Base-by-base conservation (phyloP, 257 asterid species). In the Solanum peruvianum region DNA sequence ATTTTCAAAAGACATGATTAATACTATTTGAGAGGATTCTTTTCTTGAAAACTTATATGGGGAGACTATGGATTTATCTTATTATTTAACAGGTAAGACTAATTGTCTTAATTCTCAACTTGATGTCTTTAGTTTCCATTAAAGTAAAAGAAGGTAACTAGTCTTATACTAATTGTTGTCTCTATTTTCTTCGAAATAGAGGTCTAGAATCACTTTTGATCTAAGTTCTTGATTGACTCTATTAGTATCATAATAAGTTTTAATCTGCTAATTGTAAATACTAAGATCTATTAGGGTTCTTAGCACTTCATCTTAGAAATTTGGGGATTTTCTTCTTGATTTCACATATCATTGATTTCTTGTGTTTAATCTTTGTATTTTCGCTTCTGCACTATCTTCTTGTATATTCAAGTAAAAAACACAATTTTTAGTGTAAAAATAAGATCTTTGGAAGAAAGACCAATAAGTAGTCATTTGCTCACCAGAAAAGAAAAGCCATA, bases 401-500 rank as follows among this genome's bases (percentile, higher is more conserved):
- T 60, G 69, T 60, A 21, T 23, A 60, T 60, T 60, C 69, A 60
- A 60, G 69, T 60, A 23, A 52, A 52, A 16, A 52, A 23, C 29
- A 23, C 69, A 60, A 9, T 60, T 60, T 3, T 21, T 60, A 60
- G 41, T 44, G 41, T n/a, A 44, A 21, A 49, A 16, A 77, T 77
- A 45, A n/a, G 64, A 20, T 62, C 41, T 77, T 77, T 25, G 37
- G 37, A 31, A 77, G 41, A 77, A 77, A 77, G 84, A 77, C 67
- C 42, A 80, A 33, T 62, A 20, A 56, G 42, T 73, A 78, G 71
- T 42, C 82, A 82, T 89, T 85, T 82, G 91, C 99, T 96, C 92
- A 96, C 99, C 99, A 97, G 76, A 95, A 83, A 90, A 97, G 94
- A 91, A 97, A 97, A 85, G 96, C 98, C 96, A 97, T 91, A 93